Conservation (phyloP, 2,329 filamentous ascomycete species). For the Epicoccum nigrum region DNA sequence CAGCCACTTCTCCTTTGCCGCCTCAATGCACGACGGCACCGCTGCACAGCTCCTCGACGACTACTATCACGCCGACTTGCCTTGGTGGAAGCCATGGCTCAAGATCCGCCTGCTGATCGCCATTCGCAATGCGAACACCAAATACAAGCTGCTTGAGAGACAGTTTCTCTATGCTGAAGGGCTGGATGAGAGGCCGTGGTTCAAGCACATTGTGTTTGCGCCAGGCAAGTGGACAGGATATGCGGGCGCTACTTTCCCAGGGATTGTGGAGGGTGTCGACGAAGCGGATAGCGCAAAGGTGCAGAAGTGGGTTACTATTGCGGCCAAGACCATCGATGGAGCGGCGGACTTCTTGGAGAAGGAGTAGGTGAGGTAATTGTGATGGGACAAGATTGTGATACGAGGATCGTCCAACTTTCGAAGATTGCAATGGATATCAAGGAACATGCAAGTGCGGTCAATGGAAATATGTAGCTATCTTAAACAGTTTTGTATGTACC, state of each 20-base stretch:
- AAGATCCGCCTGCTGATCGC: conserved; percentile 68
- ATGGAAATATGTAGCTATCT: no score
- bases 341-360: conserved; percentile 45
- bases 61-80: conserved; percentile 58
- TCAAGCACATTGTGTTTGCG: conserved; percentile 94
- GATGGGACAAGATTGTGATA: no score
- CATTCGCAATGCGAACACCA: conserved; percentile 72
- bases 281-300: conserved; percentile 50
- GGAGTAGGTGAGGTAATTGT: conserved; percentile 5
- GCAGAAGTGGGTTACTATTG: conserved; percentile 53
- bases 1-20: conserved; percentile 54
- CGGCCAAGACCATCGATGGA: conserved; percentile 42
- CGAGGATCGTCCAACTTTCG: no score
- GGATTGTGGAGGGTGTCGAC: conserved; percentile 67
- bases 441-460: no score
- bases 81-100: conserved; percentile 80
- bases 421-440: no score
- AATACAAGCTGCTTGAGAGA: conserved; percentile 84
- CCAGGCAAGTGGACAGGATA: conserved; percentile 93
- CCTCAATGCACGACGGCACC: conserved; percentile 58
- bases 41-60: conserved; percentile 56
- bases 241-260: conserved; percentile 72
- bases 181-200: conserved; percentile 82
- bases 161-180: conserved; percentile 78
- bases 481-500: no score